Percentiles rank a stretch among this genome's conserved stretches.
Conservation (phyloP, 345 rosid species). For the Eucalyptus pauciflora region DNA sequence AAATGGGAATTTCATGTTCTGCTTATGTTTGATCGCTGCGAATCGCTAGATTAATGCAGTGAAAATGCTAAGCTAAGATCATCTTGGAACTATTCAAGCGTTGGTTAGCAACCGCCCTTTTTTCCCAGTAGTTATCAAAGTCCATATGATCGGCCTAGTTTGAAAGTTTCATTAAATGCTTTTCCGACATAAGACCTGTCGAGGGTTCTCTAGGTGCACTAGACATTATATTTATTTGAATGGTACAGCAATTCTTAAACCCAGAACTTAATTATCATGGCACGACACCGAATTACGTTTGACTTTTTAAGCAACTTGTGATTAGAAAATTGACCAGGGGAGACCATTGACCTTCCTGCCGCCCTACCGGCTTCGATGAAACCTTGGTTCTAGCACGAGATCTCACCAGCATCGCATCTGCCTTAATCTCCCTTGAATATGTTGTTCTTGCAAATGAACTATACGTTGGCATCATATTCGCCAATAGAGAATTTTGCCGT, state of each 20-base stretch:
- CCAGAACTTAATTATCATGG: background rate
- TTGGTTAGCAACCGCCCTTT: background rate
- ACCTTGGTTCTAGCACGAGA: no score
- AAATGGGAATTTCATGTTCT: background rate
- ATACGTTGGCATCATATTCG: no score
- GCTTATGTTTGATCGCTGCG: background rate
- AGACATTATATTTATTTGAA: no score
- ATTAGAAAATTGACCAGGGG: background rate
- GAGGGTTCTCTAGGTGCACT: background rate
- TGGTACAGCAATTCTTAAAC: background rate
- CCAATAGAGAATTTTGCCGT: no score
- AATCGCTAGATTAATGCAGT: no score
- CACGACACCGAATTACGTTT: accelerated
- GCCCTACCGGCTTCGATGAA: no score
- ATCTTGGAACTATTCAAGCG: background rate
- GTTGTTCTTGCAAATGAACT: no score
- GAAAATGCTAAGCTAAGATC: background rate
- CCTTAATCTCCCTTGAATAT: no score
- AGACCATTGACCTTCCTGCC: background rate
- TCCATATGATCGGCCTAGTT: accelerated
- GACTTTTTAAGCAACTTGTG: background rate
- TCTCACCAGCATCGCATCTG: no score
- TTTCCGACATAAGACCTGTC: background rate
- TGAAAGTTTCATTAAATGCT: background rate
- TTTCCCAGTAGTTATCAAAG: background rate